Evolutionary conservation across 1,139 yeast species (phyloP), one percentile per base, ranked within the genome.

Genomic region (Geotrichum carabidarum): DNA sequence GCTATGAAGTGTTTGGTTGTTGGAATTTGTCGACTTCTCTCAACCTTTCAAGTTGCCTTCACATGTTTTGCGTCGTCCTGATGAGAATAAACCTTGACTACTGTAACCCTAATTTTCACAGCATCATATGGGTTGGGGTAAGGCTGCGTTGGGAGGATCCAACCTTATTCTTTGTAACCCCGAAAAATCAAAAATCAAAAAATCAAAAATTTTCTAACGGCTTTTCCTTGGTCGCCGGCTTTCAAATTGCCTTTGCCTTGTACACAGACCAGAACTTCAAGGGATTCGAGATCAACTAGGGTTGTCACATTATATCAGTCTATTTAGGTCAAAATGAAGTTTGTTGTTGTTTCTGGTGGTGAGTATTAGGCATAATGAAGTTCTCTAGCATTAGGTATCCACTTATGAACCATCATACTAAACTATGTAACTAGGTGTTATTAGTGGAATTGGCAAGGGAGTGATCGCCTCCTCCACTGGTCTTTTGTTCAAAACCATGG

Each of bases 401-500:
- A 15, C 37, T 34, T 34, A 12, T 34, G 14, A 45, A 43, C 40
- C 30, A n/a, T 27, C 42, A 22, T 36, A 56, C 59, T 86, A 70
- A 88, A 84, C 68, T 90, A 45, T 84, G 93, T 56, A 51, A 38
- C 48, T 47, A 74, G 96, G 90, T 80, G 99, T 93, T 65, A 93
- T 93, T 65, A 88, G 96, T 64, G 99, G 99, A 75, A 93, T 93
- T 70, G 99, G 99, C 71, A 93, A 93, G 73, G 99, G 98, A 71
- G 97, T 91, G 62, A 79, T 91, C 59, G 95, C 99, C 57, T 90
- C 98, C 41, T 89, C 97, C 57, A 93, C 99, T 32, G 99, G 99
- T 57, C 82, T 94, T 73, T 74, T 93, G 63, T 80, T 94, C 73
- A 94, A 94, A 74, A 91, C 99, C 53, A 75, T 89, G 60, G 99